Percentiles rank a stretch among this genome's conserved stretches.
phyloP scores from a whole-genome alignment of 176 grass and related monocot genomes.

The Eragrostis curvula region DNA sequence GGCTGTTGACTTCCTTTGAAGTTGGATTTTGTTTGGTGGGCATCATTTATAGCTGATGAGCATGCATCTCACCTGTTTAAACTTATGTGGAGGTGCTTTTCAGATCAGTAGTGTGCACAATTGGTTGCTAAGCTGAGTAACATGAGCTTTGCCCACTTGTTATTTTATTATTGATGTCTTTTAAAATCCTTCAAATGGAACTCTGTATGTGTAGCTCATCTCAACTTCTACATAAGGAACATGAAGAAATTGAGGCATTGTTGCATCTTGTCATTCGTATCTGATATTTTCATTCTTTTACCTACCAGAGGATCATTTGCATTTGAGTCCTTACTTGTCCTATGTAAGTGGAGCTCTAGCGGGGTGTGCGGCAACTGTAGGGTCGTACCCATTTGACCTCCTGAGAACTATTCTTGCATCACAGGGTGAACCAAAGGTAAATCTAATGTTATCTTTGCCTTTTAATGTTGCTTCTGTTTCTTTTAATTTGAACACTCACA shows the following conservation, averaged over 20 bases:
- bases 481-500: not conserved
- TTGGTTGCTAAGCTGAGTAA: constrained; percentile 7
- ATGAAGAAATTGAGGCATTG: not conserved
- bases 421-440: constrained; percentile 98
- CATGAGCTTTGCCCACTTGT: not conserved
- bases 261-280: constrained; percentile 18
- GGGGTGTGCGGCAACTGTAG: constrained; percentile 87
- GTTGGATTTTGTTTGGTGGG: not conserved
- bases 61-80: not conserved
- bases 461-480: not conserved
- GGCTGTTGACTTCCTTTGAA: not conserved
- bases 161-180: not conserved
- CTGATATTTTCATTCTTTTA: constrained; percentile 36
- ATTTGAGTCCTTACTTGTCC: constrained; percentile 86
- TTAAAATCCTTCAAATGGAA: not conserved
- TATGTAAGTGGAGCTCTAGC: constrained; percentile 96
- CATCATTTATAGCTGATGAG: not conserved
- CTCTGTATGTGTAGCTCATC: not conserved
- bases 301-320: constrained; percentile 82
- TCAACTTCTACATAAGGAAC: not conserved
- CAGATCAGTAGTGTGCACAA: not conserved
- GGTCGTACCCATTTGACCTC: constrained; percentile 99
- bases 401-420: constrained; percentile 98
- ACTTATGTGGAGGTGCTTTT: not conserved
- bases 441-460: constrained; percentile 17